Evolutionary conservation across 116 monocot species (phyloP).

Genomic region (Thalassia testudinum): DNA sequence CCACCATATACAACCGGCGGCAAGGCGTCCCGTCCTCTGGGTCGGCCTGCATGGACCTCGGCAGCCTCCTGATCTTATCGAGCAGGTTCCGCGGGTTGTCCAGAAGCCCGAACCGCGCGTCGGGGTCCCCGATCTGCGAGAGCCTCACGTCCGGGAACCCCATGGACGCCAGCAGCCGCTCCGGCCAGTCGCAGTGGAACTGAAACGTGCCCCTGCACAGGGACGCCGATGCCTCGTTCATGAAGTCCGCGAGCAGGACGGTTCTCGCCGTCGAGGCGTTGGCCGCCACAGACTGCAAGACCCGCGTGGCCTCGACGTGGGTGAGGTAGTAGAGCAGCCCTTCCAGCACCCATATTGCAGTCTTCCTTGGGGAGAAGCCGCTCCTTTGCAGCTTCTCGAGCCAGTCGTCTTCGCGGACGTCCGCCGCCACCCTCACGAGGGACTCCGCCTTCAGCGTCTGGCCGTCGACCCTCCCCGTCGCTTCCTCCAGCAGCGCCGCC

Average conservation of each 20-base stretch:
- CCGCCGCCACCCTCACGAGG: slow-evolving; percentile 50
- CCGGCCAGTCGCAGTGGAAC: slow-evolving; percentile 71
- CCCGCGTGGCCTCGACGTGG: slow-evolving; percentile 44
- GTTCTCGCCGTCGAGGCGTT: slow-evolving; percentile 16
- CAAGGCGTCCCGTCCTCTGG: slow-evolving; percentile 88
- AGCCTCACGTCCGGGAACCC: slow-evolving; percentile 49
- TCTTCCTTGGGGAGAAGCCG: slow-evolving; percentile 44
- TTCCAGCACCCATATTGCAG: slow-evolving; percentile 88
- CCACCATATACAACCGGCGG: slow-evolving; percentile 62
- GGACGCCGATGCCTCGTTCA: slow-evolving; percentile 56
- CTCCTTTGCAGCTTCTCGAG: slow-evolving; percentile 33
- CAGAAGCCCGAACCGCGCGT: slow-evolving; percentile 71
- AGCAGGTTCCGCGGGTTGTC: slow-evolving; percentile 64
- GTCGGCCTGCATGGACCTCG: slow-evolving; percentile 45
- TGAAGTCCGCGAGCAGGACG: slow-evolving; percentile 77
- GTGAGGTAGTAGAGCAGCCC: slow-evolving; percentile 78
- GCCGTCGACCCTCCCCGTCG: slow-evolving; percentile 13
- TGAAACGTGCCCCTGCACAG: slow-evolving; percentile 47
- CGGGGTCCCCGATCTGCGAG: slow-evolving; percentile 78
- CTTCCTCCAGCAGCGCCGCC: slow-evolving; percentile 44
- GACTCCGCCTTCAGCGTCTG: slow-evolving; percentile 32
- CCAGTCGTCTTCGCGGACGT: slow-evolving; percentile 59
- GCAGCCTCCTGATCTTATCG: slow-evolving; percentile 55
- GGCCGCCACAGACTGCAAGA: slow-evolving; percentile 48
- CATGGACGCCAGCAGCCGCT: slow-evolving; percentile 48